A percentile compares a stretch with the other conserved stretches of the same genome.
These are phyloP conservation scores for Pelargonium myrrhifolium DNA, from an alignment of 441 rosid species.

Conservation along the genomic window DNA sequence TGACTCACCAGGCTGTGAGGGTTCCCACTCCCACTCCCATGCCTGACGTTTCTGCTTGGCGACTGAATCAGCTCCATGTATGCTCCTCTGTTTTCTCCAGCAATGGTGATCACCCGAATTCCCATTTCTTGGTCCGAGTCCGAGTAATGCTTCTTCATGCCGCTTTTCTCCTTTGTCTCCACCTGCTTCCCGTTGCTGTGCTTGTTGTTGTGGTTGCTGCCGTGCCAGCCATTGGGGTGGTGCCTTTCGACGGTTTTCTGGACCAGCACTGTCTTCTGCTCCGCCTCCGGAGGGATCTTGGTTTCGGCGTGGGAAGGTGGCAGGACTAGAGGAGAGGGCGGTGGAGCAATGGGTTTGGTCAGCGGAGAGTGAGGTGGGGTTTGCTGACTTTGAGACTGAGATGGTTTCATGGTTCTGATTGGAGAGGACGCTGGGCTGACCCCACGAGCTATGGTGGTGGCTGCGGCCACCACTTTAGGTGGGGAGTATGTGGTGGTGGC, in stretches of 20 bases:
- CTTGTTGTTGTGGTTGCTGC: constrained; percentile 5
- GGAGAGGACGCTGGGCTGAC: constrained; percentile 30
- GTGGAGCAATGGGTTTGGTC: constrained; percentile 32
- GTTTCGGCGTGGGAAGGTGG: constrained; percentile 52
- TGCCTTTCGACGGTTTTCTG: constrained; percentile 38
- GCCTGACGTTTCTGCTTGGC: constrained; percentile 27
- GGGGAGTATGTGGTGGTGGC: constrained; percentile 5
- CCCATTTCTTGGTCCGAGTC: constrained; percentile 35
- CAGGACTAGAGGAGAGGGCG: constrained; percentile 58
- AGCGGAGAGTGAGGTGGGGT: constrained; percentile 44
- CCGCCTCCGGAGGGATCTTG: constrained; percentile 42
- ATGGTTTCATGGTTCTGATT: constrained; percentile 20
- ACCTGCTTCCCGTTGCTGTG: constrained; percentile 21
- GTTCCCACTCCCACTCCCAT: no score
- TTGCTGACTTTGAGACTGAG: constrained; percentile 7
- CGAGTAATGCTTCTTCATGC: constrained; percentile 27
- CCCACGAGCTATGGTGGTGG: constrained; percentile 8
- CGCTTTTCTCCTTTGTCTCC: constrained; percentile 21
- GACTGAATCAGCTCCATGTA: constrained; percentile 54
- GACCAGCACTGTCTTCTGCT: constrained; percentile 58
- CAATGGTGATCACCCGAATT: constrained; percentile 50
- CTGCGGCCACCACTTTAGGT: not conserved
- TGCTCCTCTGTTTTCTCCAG: constrained; percentile 87
- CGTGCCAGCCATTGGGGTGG: constrained; percentile 15
- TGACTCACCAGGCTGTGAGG: constrained; percentile 22